phyloP scores from a whole-genome alignment of 2,329 filamentous ascomycete genomes.

The Aspergillus glaucus region DNA sequence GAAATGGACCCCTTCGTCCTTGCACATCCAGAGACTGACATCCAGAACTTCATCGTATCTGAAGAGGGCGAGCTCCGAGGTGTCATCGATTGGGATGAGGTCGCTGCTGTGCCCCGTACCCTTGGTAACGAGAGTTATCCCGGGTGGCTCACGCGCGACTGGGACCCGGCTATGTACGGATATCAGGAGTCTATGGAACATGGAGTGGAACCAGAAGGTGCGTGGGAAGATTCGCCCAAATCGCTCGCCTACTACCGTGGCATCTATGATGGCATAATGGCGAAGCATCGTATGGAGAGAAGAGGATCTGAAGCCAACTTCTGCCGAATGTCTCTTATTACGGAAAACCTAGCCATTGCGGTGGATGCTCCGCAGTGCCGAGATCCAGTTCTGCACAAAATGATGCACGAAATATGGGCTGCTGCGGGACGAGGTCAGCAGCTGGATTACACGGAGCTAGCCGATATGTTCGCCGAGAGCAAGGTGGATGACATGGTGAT shows the following conservation, averaged over 20 bases:
- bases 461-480: conserved; percentile 2
- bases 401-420: conserved; percentile 3
- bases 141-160: conserved; percentile 18
- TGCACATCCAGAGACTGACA: conserved; percentile 23
- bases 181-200: conserved; percentile 7
- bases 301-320: too few relatives aligned
- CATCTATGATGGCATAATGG: background rate
- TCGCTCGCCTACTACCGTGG: conserved; percentile 9
- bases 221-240: conserved; percentile 12
- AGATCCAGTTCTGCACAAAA: conserved; percentile 2
- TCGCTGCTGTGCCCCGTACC: conserved; percentile 15
- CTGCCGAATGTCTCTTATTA: too few relatives aligned
- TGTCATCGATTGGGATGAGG: conserved; percentile 27
- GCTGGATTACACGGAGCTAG: background rate
- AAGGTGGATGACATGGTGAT: conserved; percentile 1
- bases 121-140: conserved; percentile 19
- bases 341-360: background rate
- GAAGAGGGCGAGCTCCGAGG: conserved; percentile 20
- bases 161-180: conserved; percentile 16
- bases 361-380: conserved; percentile 1
- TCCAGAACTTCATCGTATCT: conserved; percentile 26
- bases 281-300: too few relatives aligned
- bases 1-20: conserved; percentile 14
- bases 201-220: conserved; percentile 10
- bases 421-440: background rate